Base-by-base conservation (phyloP, 345 rosid genomes). In the Pelargonium nanum region DNA sequence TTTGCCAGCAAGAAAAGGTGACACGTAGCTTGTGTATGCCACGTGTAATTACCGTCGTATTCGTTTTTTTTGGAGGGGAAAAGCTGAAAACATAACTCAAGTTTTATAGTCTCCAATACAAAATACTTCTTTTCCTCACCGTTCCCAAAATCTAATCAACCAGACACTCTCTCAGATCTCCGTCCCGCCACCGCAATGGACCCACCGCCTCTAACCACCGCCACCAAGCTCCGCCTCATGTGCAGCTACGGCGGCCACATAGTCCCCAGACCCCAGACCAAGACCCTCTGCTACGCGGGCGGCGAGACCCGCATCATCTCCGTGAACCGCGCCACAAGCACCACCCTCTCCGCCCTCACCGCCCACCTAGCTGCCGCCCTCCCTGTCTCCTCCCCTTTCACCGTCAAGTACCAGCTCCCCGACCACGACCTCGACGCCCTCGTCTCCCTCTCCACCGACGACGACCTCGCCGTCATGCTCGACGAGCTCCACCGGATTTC, bases 161-260 rank as follows among this genome's bases (percentile, higher is more conserved):
- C n/a, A n/a, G n/a, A 53, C 57, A 52, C 60, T 52, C 57, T 60
- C 22, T 2, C 68, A 51, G 2, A n/a, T n/a, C n/a, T n/a, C n/a
- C n/a, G n/a, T n/a, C n/a, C 59, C 60, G 4, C 57, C 66, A 0
- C 70, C 24, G 0, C 53, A 22, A 5, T 26, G 45, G 22, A 63
- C 13, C 56, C 65, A 8, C 34, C 66, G 22, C 0, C 59, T 40
- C 22, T 62, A 4, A 0, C 71, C 0, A 1, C 70, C 22, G 2
- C 60, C 25, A 15, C 58, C 0, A 91, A 84, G 70, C 64, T 88
- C 52, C 86, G 89, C 0, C 77, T 91, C 34, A 88, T 91, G 97
- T 84, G 91, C 72, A 83, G 94, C 75, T 81, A 86, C 72, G 91
- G 89, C 34, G 94, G 97, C 53, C 81, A 62, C 52, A 77, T 91